Conservation (phyloP, 495 filamentous ascomycete species). For the Tuber aestivum region DNA sequence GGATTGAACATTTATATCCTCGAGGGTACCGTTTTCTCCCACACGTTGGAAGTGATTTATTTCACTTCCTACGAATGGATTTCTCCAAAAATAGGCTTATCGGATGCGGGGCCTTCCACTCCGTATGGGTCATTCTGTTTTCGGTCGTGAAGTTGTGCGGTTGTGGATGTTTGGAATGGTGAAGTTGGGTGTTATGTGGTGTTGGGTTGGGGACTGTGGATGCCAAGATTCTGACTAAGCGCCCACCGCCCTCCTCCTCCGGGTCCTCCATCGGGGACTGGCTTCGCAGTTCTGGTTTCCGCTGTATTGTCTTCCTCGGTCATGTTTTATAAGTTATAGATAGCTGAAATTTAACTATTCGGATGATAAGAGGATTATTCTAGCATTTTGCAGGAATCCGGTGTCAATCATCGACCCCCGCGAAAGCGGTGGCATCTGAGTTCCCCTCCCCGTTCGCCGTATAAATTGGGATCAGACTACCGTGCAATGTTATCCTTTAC, state of each 20-base stretch:
- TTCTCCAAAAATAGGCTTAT: background rate
- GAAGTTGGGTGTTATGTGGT: background rate
- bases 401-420: background rate
- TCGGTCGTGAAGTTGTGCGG: background rate
- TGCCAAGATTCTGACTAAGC: conserved; percentile 3
- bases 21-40: background rate
- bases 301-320: background rate
- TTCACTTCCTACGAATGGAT: background rate
- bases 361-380: background rate
- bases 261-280: background rate
- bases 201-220: background rate
- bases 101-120: background rate
- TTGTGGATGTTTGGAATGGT: background rate
- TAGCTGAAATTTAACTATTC: background rate
- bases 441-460: background rate
- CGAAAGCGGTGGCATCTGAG: background rate
- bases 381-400: background rate
- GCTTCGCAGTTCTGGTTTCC: background rate
- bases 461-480: background rate
- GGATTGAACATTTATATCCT: background rate
- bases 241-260: background rate
- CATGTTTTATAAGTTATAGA: background rate
- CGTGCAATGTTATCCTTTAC: background rate
- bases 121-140: background rate
- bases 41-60: background rate